Conservation (phyloP, 2,329 filamentous ascomycete genomes). For the Ceratocystiopsis brevicomis region DNA sequence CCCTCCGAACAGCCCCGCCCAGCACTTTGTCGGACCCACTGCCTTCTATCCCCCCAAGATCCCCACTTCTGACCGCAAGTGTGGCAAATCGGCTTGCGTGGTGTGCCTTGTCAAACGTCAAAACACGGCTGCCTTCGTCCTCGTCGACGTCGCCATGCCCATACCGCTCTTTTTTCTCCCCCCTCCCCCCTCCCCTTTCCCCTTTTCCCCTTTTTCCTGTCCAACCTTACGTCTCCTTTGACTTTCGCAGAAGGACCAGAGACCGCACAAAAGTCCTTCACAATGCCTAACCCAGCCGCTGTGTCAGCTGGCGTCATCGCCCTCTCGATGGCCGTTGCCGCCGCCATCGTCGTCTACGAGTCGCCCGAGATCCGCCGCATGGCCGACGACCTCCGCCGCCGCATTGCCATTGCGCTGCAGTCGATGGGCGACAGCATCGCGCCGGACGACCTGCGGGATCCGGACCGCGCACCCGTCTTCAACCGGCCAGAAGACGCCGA, state of each 20-base stretch:
- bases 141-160: too few species aligned
- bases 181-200: too few species aligned
- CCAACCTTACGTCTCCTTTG: too few species aligned
- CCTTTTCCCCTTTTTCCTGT: too few species aligned
- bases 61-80: constrained; percentile 20
- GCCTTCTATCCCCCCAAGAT: constrained; percentile 16
- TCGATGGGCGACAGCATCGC: constrained; percentile 38
- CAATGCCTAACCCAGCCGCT: constrained; percentile 29
- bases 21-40: background rate
- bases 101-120: too few species aligned
- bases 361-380: constrained; percentile 43
- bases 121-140: too few species aligned
- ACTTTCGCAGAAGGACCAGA: too few species aligned
- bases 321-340: constrained; percentile 36
- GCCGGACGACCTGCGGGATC: constrained; percentile 13
- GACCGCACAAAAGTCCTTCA: too few species aligned
- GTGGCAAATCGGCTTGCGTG: too few species aligned
- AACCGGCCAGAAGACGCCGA: constrained; percentile 49
- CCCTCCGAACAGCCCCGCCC: background rate
- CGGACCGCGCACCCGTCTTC: constrained; percentile 32
- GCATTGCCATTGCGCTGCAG: constrained; percentile 41
- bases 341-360: constrained; percentile 43
- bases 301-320: constrained; percentile 39
- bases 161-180: too few species aligned
- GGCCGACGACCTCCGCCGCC: constrained; percentile 40